Evolutionary conservation across 352 stramenopile species (phyloP).

Genomic region (Phytophthora sp.): DNA sequence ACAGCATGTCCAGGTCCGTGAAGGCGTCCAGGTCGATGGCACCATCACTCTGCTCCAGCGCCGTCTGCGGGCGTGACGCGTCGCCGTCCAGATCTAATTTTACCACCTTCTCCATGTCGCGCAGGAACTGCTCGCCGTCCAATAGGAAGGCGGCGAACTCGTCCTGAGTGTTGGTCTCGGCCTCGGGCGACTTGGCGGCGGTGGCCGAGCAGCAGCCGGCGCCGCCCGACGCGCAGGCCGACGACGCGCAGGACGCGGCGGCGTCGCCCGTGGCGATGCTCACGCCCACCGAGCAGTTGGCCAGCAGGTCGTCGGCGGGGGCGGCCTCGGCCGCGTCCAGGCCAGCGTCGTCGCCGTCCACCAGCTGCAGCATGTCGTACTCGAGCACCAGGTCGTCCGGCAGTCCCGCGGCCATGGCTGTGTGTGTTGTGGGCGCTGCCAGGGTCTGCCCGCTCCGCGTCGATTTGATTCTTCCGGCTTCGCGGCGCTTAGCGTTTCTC

Average conservation of each 20-base stretch:
- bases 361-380: slow-evolving; percentile 51
- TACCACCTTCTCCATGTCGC: slow-evolving; percentile 59
- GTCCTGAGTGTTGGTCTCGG: slow-evolving; percentile 28
- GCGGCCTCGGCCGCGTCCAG: slow-evolving; percentile 13
- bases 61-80: too few relatives aligned
- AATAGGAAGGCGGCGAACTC: slow-evolving; percentile 57
- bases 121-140: slow-evolving; percentile 62
- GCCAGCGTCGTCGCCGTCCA: slow-evolving; percentile 35
- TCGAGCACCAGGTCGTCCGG: slow-evolving; percentile 50
- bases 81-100: slow-evolving; percentile 38
- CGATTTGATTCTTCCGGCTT: slow-evolving; percentile 17
- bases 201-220: slow-evolving; percentile 17
- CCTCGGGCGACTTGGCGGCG: slow-evolving; percentile 14
- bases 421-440: not conserved
- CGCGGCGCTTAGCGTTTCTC: not conserved
- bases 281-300: slow-evolving; percentile 38
- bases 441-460: slow-evolving; percentile 6
- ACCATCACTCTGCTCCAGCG: slow-evolving; percentile 27
- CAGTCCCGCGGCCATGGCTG: slow-evolving; percentile 35
- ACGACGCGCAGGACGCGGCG: slow-evolving; percentile 15
- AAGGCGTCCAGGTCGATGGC: slow-evolving; percentile 49
- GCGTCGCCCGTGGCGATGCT: slow-evolving; percentile 22
- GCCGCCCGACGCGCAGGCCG: slow-evolving; percentile 10
- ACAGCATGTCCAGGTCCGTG: slow-evolving; percentile 54
- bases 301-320: slow-evolving; percentile 39